Evolutionary conservation across 495 filamentous ascomycete genomes (phyloP), one percentile per base, ranked within the genome.

Genomic region (Cairneyella variabilis): DNA sequence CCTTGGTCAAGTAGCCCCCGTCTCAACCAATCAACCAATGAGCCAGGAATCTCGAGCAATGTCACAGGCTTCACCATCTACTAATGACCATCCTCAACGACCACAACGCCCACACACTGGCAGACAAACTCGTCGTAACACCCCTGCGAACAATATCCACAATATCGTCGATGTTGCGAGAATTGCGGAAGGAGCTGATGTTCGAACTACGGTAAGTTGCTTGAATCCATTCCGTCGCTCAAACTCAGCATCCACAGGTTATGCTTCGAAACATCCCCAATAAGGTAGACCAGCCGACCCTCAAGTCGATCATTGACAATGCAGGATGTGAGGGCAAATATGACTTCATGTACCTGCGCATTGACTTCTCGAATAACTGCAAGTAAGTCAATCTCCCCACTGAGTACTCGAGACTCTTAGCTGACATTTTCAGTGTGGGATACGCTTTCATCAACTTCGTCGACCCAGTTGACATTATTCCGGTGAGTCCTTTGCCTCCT

Each of bases 391-490:
- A 41, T 4, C 17, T 36, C 1, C n/a, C n/a, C n/a, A n/a, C n/a
- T n/a, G n/a, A n/a, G n/a, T n/a, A n/a, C n/a, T n/a, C n/a, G n/a
- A n/a, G n/a, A n/a, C n/a, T 39, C 20, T 34, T 11, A 7, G 34
- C 41, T 55, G 17, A 61, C 20, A 20, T 2, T 6, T 59, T 68
- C 59, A 97, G 91, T 68, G 93, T 98, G 52, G 93, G 93, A 52
- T 98, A 98, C 74, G 93, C 91, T 0, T 98, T 98, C 71, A 89
- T 98, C 69, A 97, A 98, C 65, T 96, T 98, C 62, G 80, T 81
- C 40, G 82, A 90, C 84, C 83, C 86, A 3, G 70, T 83, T 49
- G 83, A 90, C 67, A 90, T 91, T 46, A 78, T 90, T 44, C 70
- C 82, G 52, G 87, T 91, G 61, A 64, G 81, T 65, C 22, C 62